A percentile compares a stretch with the other conserved stretches of the same genome.
phyloP scores from a whole-genome alignment of 164 flowering plant genomes.

The Annona cherimola region DNA sequence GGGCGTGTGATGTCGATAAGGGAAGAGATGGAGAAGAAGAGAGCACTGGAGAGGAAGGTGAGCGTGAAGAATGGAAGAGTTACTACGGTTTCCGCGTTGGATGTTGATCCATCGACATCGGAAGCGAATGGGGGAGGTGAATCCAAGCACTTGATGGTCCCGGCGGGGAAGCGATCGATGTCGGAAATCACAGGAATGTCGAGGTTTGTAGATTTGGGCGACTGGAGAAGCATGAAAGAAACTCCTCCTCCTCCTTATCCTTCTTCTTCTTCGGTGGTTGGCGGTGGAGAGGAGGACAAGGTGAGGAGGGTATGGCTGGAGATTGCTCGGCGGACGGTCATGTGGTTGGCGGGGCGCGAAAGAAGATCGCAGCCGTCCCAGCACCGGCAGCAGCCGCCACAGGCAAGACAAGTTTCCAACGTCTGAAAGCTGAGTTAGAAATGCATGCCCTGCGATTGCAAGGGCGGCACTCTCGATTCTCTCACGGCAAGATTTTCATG shows the following conservation, averaged over 20 bases:
- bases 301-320: slow-evolving; percentile 37
- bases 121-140: slow-evolving; percentile 1
- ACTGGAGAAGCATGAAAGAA: slow-evolving; percentile 1
- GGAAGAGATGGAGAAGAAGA: slow-evolving; percentile 43
- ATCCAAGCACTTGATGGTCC: slow-evolving; percentile 12
- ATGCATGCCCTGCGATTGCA: too few species aligned
- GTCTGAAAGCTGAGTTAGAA: too few species aligned
- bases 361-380: slow-evolving; percentile 14
- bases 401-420: background rate
- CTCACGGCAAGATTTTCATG: too few species aligned
- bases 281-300: slow-evolving; percentile 28
- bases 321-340: slow-evolving; percentile 32
- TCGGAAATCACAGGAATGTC: slow-evolving; percentile 64
- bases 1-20: slow-evolving; percentile 21
- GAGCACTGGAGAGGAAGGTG: slow-evolving; percentile 26
- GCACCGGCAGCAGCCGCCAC: too few species aligned
- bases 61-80: slow-evolving; percentile 5
- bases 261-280: background rate
- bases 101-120: background rate
- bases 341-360: slow-evolving; percentile 34
- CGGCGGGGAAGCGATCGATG: slow-evolving; percentile 50
- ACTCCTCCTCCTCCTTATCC: too few species aligned
- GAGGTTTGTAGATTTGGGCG: slow-evolving; percentile 29
- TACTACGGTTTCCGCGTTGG: slow-evolving; percentile 8
- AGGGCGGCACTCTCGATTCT: too few species aligned